Base-by-base conservation (phyloP, 2,329 filamentous ascomycete species). In the Phoma sp. region DNA sequence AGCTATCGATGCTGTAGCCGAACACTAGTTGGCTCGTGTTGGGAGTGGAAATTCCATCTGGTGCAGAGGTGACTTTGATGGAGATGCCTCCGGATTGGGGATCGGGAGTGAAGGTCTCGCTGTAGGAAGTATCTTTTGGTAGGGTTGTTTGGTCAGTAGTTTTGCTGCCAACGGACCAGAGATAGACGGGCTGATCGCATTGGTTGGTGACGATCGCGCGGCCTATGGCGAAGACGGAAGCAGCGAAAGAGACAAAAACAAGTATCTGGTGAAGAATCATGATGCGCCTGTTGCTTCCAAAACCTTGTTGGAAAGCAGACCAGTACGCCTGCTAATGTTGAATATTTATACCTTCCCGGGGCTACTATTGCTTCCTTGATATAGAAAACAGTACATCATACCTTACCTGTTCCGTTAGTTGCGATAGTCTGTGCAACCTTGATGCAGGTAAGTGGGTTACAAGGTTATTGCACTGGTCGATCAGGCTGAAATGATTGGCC, bases 121-220 rank as follows among this genome's bases (percentile, higher is more conserved):
- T 63, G 39, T 72, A 71, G 5, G 68, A 69, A 3, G 56, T 57
- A 24, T 66, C 64, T n/a, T 61, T 63, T 4, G 39, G 33, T 7
- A 72, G 50, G 1, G 37, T 59, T 9, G 59, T 41, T 23, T 66
- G 59, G 0, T 59, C 39, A 30, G 61, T 41, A 18, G 65, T 59
- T 30, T 41, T 52, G 43, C 59, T 43, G 25, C 67, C 65, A n/a
- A 71, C 63, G 13, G 66, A 70, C 66, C 66, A 71, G 33, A 72
- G 63, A 41, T 68, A 71, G 25, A 71, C 46, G 1, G 66, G 63
- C 0, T 35, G 46, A 29, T 66, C 60, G 52, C 69, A 72, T 57
- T 70, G 67, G 35, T 71, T 71, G 2, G 64, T 69, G 14, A 72
- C 61, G 39, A 69, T 71, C 2, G 68, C 69, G 44, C 64, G 65